phyloP scores from a whole-genome alignment of 2,329 filamentous ascomycete species.

The Curvularia eragrostidis region DNA sequence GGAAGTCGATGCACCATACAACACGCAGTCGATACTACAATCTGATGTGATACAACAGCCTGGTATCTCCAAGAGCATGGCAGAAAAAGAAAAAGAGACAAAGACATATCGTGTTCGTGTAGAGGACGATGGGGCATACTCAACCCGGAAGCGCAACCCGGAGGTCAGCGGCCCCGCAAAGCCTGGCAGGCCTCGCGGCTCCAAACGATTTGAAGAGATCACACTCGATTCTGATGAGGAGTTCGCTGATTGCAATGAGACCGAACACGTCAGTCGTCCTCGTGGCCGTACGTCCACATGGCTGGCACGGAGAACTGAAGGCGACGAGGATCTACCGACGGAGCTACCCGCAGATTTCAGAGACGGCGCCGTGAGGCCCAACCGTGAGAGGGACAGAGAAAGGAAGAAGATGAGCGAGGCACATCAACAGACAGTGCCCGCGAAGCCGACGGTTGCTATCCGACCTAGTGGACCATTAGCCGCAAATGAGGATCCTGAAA shows the following conservation, averaged over 20 bases:
- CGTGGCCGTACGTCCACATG: constrained; percentile 48
- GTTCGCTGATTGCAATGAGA: constrained; percentile 31
- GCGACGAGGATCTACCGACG: constrained; percentile 52
- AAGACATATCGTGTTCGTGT: constrained; percentile 48
- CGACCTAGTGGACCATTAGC: constrained; percentile 37
- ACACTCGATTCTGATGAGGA: constrained; percentile 56
- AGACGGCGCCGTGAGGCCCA: constrained; percentile 43
- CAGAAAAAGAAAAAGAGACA: constrained; percentile 40
- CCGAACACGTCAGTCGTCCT: constrained; percentile 22
- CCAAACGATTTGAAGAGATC: constrained; percentile 54
- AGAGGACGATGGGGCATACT: constrained; percentile 53
- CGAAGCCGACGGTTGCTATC: constrained; percentile 33
- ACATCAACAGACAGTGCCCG: constrained; percentile 36
- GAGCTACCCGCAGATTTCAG: constrained; percentile 53
- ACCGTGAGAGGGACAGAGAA: constrained; percentile 37
- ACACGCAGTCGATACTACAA: constrained; percentile 43
- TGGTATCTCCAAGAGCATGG: constrained; percentile 20
- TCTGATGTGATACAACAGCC: constrained; percentile 44
- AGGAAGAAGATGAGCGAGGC: constrained; percentile 32
- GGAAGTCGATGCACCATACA: constrained; percentile 33
- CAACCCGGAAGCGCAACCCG: constrained; percentile 37
- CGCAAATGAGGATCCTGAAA: constrained; percentile 30
- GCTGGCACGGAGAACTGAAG: constrained; percentile 52
- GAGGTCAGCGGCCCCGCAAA: constrained; percentile 34
- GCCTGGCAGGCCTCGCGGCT: constrained; percentile 30